Conservation (phyloP, 306 rosid species). For the cucumber (Cucumis sativus) region DNA sequence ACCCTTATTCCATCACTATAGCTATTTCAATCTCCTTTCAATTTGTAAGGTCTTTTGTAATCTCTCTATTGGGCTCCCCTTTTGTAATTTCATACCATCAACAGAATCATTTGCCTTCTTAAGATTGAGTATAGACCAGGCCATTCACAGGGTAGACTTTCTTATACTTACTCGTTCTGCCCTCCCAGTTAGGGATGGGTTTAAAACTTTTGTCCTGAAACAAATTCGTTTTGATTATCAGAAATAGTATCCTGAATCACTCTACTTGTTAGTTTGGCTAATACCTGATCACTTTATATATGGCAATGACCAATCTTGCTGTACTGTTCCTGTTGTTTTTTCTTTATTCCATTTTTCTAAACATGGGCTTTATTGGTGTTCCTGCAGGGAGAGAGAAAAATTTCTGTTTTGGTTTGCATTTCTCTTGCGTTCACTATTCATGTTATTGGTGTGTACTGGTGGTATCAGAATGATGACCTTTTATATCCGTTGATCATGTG, state of each 20-base stretch:
- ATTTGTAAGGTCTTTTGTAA: too few species aligned
- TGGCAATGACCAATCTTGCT: background rate
- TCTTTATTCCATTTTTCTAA: background rate
- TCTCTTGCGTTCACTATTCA: constrained; percentile 69
- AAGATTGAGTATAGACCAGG: background rate
- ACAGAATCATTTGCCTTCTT: background rate
- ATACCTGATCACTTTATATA: background rate
- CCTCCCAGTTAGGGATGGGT: background rate
- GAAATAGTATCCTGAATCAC: background rate
- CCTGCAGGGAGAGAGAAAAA: constrained; percentile 94
- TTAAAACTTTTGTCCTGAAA: background rate
- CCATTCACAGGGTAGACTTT: background rate
- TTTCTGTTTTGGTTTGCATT: constrained; percentile 52
- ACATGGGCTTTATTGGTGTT: constrained; percentile 13
- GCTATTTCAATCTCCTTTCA: too few species aligned
- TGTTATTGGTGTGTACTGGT: constrained; percentile 84
- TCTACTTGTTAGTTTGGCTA: background rate
- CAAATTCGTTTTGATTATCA: background rate
- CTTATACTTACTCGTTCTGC: background rate
- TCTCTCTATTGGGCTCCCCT: too few species aligned
- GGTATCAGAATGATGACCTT: constrained; percentile 87
- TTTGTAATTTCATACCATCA: too few species aligned
- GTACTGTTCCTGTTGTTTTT: background rate
- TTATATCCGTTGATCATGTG: constrained; percentile 75
- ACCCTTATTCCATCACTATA: background rate